phyloP scores from a whole-genome alignment of 306 rosid genomes.

The Ceratonia siliqua region DNA sequence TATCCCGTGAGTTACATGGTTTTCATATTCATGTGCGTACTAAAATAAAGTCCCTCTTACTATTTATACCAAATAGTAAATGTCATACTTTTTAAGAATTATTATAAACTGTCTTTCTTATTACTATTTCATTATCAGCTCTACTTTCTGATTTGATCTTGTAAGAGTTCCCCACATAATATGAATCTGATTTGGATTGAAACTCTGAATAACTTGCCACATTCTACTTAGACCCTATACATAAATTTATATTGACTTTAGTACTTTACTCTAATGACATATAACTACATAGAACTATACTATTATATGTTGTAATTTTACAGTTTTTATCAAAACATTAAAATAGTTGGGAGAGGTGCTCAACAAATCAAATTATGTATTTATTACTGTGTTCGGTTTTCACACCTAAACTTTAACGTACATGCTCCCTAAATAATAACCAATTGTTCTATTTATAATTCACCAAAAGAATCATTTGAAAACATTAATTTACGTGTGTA shows the following conservation, averaged over 20 bases:
- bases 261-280: not conserved
- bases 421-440: not conserved
- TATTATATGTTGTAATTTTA: not conserved
- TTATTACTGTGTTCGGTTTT: not conserved
- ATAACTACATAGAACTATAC: not conserved
- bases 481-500: not conserved
- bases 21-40: not conserved
- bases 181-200: not conserved
- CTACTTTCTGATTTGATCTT: not conserved
- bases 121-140: not conserved
- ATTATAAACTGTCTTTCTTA: not conserved
- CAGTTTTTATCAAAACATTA: not conserved
- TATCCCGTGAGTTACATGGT: not conserved
- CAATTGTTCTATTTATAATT: not conserved
- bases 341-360: not conserved
- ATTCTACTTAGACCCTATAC: not conserved
- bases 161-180: not conserved
- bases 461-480: constrained; percentile 24
- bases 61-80: not conserved
- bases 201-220: not conserved
- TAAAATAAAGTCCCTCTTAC: not conserved
- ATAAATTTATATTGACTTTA: constrained; percentile 8
- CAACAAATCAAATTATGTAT: not conserved
- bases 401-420: not conserved
- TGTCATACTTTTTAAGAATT: no score